phyloP scores from a whole-genome alignment of 441 rosid genomes.

The Mallotus japonicus region DNA sequence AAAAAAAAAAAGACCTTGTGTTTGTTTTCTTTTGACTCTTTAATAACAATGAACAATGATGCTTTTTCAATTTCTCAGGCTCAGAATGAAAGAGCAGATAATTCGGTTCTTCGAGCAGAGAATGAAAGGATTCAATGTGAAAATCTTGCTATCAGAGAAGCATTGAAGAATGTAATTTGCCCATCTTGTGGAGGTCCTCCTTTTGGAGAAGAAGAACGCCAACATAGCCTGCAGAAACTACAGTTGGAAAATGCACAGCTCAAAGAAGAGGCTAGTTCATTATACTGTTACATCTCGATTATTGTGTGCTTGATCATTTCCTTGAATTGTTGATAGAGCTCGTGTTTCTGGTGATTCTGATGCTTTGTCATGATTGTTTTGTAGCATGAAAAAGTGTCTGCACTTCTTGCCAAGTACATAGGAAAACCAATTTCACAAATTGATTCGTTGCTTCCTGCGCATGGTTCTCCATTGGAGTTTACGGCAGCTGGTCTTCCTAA shows the following conservation, averaged over 20 bases:
- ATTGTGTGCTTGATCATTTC: background rate
- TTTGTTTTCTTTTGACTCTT: background rate
- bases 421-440: slow-evolving; percentile 33
- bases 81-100: slow-evolving; percentile 48
- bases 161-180: slow-evolving; percentile 52
- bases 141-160: slow-evolving; percentile 51
- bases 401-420: slow-evolving; percentile 34
- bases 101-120: slow-evolving; percentile 52
- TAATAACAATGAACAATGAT: background rate
- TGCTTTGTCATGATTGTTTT: background rate
- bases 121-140: slow-evolving; percentile 53
- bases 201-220: slow-evolving; percentile 47
- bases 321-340: background rate
- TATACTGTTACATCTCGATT: background rate
- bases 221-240: slow-evolving; percentile 36
- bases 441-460: slow-evolving; percentile 23
- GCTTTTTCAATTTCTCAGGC: slow-evolving; percentile 30
- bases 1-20: background rate
- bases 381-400: slow-evolving; percentile 45
- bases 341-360: background rate
- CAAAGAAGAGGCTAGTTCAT: slow-evolving; percentile 45
- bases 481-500: background rate
- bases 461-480: slow-evolving; percentile 10
- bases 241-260: slow-evolving; percentile 42
- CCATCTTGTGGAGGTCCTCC: slow-evolving; percentile 73